Base-by-base conservation (phyloP, 2,329 filamentous ascomycete genomes). In the Cytospora piceicola region DNA sequence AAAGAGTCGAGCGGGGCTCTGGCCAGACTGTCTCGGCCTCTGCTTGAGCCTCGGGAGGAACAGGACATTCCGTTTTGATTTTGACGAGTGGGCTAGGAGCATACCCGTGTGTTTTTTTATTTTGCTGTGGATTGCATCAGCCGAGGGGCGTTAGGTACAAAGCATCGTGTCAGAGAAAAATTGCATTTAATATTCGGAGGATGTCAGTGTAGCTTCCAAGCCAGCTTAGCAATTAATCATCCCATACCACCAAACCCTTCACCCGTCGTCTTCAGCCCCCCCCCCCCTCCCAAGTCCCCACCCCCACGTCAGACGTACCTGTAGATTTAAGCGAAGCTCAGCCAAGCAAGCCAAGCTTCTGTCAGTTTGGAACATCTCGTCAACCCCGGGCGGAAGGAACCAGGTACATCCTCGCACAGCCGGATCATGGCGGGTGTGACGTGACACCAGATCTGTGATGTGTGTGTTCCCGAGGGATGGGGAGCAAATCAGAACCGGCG, bases 1-100 rank as follows among this genome's bases (percentile, higher is more conserved):
- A 69, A 36, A 68, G 58, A 55, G 65, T 56, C 24, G 61, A 59
- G 54, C 49, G 32, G 61, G 42, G 51, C 17, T 27, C 29, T 14
- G 57, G 62, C 15, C 22, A 51, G 55, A 17, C 29, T 30, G 61
- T 65, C 11, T 59, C 61, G 27, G 65, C 58, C 51, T 57, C 57
- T 58, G 65, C 61, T n/a, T 64, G 32, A 49, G 46, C 46, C 42
- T 22, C 22, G 20, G 20, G 53, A 24, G 17, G 24, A 29, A 29
- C 42, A 24, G 17, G 24, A 29, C 32, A 3, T 2, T n/a, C 2
- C 3, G 27, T 36, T 8, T 36, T 8, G 7, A 2, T 6, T 11
- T 11, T 4, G 30, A 4, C 7, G 46, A 24, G 5, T 7, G 15
- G 9, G 42, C 17, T 22, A 34, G 12, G 12, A 27, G 29, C n/a